phyloP scores from a whole-genome alignment of 495 filamentous ascomycete species.

The Astrocystis sublimbata region DNA sequence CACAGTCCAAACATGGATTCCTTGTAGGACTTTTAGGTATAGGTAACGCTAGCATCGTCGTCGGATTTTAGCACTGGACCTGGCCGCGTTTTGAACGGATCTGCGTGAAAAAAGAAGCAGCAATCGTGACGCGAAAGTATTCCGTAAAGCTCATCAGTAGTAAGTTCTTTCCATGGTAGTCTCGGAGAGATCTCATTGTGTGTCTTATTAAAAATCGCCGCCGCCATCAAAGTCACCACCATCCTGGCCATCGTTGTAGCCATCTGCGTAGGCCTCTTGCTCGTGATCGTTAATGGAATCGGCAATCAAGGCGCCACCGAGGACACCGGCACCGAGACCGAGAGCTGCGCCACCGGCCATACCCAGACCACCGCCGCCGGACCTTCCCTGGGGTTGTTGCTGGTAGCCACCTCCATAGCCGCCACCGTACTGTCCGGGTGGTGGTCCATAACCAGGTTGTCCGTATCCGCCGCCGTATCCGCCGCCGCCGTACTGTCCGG shows the following conservation, averaged over 20 bases:
- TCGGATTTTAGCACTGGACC: slow-evolving; percentile 79
- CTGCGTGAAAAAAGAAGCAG: slow-evolving; percentile 70
- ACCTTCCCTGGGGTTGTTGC: slow-evolving; percentile 25
- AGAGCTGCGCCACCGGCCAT: slow-evolving; percentile 69
- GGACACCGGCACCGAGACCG: slow-evolving; percentile 72
- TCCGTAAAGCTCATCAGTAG: slow-evolving; percentile 81
- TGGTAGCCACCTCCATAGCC: slow-evolving; percentile 34
- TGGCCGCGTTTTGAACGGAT: slow-evolving; percentile 75
- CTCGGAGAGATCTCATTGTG: neutral
- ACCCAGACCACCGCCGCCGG: slow-evolving; percentile 59
- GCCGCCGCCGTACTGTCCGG: slow-evolving; percentile 22
- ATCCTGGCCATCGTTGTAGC: slow-evolving; percentile 50
- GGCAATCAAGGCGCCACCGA: slow-evolving; percentile 69
- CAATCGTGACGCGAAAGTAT: slow-evolving; percentile 89
- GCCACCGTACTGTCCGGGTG: slow-evolving; percentile 23
- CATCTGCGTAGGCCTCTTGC: slow-evolving; percentile 51
- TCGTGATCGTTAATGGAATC: slow-evolving; percentile 63
- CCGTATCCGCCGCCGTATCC: slow-evolving; percentile 30
- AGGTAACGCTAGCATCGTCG: slow-evolving; percentile 71
- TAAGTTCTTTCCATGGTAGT: slow-evolving; percentile 52
- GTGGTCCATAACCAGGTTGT: slow-evolving; percentile 22
- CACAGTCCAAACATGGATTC: slow-evolving; percentile 87
- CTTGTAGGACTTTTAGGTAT: slow-evolving; percentile 69
- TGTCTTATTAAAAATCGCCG: slow-evolving; percentile 55
- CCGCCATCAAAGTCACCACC: slow-evolving; percentile 36